Evolutionary conservation across 2,329 filamentous ascomycete genomes (phyloP), one percentile per base, ranked within the genome.

Genomic region (Erysiphe neolycopersici): DNA sequence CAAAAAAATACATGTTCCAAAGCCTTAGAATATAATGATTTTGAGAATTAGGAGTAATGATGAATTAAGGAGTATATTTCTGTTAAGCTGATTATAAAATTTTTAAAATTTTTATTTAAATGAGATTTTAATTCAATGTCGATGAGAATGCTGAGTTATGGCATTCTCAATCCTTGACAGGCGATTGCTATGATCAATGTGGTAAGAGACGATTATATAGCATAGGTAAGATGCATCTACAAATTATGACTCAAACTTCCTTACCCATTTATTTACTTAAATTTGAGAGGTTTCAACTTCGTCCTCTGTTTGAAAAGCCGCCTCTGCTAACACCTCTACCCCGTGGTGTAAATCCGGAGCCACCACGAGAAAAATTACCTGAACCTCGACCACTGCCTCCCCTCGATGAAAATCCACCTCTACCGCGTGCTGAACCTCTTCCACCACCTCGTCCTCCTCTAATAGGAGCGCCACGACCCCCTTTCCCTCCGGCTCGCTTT

Each of bases 1-100:
- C 65, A 91, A 87, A 69, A 87, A 76, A 30, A 73, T 98, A 55
- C 82, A 89, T 58, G 84, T 98, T 51, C 89, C 89, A 14, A 98
- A 98, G 71, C 84, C 71, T 46, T 77, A 61, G 59, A 26, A 10
- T 12, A 2, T 16, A 5, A 13, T 13, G n/a, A 14, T 33, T 33
- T 14, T 39, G 37, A 26, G 37, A 39, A 13, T 39, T 39, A 26
- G 13, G 13, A n/a, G 26, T n/a, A 44, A 44, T 18, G 9, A 18
- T 22, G 14, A 6, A 18, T n/a, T 6, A 13, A n/a, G 22, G 22
- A 17, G 37, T 18, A 14, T 17, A 4, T 39, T 39, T 39, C 37
- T 33, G 5, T n/a, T n/a, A 14, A 13, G n/a, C n/a, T 14, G 32
- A n/a, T 13, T 5, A 33, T 33, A 33, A 14, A n/a, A 11, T 11